Conservation (phyloP, 768 basidiomycete genomes). For the Mycena alexandri region DNA sequence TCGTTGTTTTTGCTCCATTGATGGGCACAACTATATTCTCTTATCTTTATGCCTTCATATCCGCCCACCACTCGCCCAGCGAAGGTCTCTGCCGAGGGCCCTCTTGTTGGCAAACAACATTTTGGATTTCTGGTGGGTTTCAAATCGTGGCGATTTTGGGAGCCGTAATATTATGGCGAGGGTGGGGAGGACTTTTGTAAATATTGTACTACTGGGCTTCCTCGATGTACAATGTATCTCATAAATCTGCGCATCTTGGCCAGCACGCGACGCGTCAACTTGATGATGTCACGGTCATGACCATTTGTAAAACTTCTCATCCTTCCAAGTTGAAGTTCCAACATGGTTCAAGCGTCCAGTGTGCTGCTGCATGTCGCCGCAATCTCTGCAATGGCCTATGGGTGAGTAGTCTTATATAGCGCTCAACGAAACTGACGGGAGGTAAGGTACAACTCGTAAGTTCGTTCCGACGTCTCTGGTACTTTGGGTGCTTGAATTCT, state of each 20-base stretch:
- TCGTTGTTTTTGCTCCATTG: slow-evolving; percentile 82
- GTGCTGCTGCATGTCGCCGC: slow-evolving; percentile 48
- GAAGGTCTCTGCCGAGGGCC: slow-evolving; percentile 66
- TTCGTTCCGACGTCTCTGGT: background rate
- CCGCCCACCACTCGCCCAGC: slow-evolving; percentile 61
- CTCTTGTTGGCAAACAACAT: slow-evolving; percentile 77
- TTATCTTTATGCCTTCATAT: slow-evolving; percentile 81
- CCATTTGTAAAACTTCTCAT: no score
- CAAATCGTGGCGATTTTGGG: slow-evolving; percentile 59
- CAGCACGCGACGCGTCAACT: no score
- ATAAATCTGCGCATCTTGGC: no score
- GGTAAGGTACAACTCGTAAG: slow-evolving; percentile 30
- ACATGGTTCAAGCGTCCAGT: slow-evolving; percentile 19
- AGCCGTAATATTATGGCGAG: slow-evolving; percentile 68
- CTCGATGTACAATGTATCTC: no score
- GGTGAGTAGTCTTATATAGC: slow-evolving; percentile 39
- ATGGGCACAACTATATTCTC: slow-evolving; percentile 82
- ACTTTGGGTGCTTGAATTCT: background rate
- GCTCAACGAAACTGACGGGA: background rate
- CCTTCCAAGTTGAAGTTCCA: background rate
- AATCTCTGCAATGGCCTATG: slow-evolving; percentile 52
- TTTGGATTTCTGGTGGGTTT: slow-evolving; percentile 61
- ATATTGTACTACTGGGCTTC: slow-evolving; percentile 7
- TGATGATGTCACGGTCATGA: no score
- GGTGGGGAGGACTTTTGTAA: slow-evolving; percentile 71